Percentiles rank a stretch among this genome's conserved stretches.
Evolutionary conservation across 345 rosid genomes (phyloP).

Genomic region (Camelina laxa): DNA sequence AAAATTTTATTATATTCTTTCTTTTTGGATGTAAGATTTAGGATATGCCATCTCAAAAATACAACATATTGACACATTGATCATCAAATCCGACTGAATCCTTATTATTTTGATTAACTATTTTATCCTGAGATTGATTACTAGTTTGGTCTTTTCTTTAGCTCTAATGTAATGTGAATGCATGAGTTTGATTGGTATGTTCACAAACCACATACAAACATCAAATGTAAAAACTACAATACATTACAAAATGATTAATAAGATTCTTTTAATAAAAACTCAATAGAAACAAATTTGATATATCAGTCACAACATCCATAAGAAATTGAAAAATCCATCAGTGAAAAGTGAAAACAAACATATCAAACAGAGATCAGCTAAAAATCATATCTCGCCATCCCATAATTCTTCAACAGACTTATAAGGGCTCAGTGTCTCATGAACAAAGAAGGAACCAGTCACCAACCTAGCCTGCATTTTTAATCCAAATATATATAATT

Average conservation of each 20-base stretch:
- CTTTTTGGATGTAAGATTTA: not conserved
- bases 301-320: not conserved
- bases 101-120: not conserved
- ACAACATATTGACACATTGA: not conserved
- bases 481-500: conserved; percentile 6
- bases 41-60: not conserved
- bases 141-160: not conserved
- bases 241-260: not conserved
- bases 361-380: not conserved
- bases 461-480: conserved; percentile 62
- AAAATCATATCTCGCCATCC: conserved; percentile 78
- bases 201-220: not conserved
- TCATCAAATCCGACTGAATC: not conserved
- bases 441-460: conserved; percentile 49
- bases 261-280: not conserved
- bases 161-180: not conserved
- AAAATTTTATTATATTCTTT: too few relatives aligned
- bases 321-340: not conserved
- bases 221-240: too few relatives aligned
- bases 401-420: conserved; percentile 72
- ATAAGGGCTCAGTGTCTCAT: conserved; percentile 61
- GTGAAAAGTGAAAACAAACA: not conserved
- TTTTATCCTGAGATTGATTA: not conserved
- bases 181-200: too few relatives aligned
- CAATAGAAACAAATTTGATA: not conserved